These are phyloP conservation scores for Fragaria nilgerrensis DNA, from an alignment of 306 rosid species.

Conservation along the genomic window DNA sequence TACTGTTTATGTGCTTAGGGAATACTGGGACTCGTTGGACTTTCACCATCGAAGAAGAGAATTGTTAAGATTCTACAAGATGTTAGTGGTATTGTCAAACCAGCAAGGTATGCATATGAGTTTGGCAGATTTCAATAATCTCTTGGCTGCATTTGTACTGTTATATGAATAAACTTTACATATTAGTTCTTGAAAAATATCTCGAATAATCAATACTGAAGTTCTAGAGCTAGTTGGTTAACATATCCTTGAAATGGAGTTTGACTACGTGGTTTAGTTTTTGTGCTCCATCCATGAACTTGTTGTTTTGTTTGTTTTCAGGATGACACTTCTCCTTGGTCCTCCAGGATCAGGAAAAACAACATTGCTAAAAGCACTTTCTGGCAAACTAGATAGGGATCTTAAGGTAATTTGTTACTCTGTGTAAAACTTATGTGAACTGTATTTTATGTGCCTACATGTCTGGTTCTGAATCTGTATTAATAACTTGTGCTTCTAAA, in stretches of 20 bases:
- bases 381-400: too few relatives aligned
- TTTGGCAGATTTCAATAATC: too few relatives aligned
- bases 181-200: too few relatives aligned
- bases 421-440: too few relatives aligned
- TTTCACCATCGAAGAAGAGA: conserved; percentile 55
- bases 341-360: conserved; percentile 44
- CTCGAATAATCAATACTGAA: too few relatives aligned
- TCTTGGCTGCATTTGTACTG: too few relatives aligned
- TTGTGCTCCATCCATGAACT: not conserved
- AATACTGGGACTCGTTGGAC: conserved; percentile 41
- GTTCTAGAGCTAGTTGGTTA: too few relatives aligned
- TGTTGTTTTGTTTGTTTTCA: conserved; percentile 9
- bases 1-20: conserved; percentile 29
- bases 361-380: too few relatives aligned
- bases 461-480: not conserved
- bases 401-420: not conserved
- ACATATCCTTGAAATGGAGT: too few relatives aligned
- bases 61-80: conserved; percentile 52
- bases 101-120: conserved; percentile 44
- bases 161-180: too few relatives aligned
- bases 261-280: too few relatives aligned
- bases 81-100: conserved; percentile 20
- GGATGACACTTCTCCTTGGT: conserved; percentile 75
- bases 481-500: conserved; percentile 14
- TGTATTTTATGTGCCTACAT: too few relatives aligned